phyloP scores from a whole-genome alignment of 2,329 filamentous ascomycete genomes.

The Malbranchea zuffiana region DNA sequence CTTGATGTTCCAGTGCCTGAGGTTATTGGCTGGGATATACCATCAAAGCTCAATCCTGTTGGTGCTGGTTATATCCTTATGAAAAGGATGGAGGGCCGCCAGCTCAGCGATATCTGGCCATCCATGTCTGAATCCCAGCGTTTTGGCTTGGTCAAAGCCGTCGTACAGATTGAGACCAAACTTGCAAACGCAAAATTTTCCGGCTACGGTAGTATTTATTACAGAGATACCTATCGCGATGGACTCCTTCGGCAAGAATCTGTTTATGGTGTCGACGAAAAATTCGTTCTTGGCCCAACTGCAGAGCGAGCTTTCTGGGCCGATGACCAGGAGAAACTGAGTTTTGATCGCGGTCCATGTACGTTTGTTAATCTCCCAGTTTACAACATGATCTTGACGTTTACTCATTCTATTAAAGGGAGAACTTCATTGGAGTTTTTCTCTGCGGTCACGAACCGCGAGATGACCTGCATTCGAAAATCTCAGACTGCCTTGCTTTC shows the following conservation, averaged over 20 bases:
- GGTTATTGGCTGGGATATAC: slow-evolving; percentile 15
- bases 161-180: slow-evolving; percentile 16
- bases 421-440: slow-evolving; percentile 12
- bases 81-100: slow-evolving; percentile 15
- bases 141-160: slow-evolving; percentile 15
- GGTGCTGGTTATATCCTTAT: slow-evolving; percentile 19
- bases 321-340: slow-evolving; percentile 10
- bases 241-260: neutral
- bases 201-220: slow-evolving; percentile 17
- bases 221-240: slow-evolving; percentile 9
- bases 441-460: slow-evolving; percentile 15
- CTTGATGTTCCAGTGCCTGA: slow-evolving; percentile 17
- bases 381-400: neutral
- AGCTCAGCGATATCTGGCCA: slow-evolving; percentile 15
- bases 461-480: slow-evolving; percentile 15
- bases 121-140: slow-evolving; percentile 15
- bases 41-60: slow-evolving; percentile 14
- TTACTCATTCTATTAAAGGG: neutral
- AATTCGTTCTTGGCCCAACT: slow-evolving; percentile 16
- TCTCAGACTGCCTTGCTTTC: neutral
- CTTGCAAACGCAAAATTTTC: slow-evolving; percentile 11
- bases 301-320: slow-evolving; percentile 15
- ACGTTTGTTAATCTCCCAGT: neutral
- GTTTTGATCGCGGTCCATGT: slow-evolving; percentile 16
- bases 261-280: neutral